Evolutionary conservation across 768 basidiomycete species (phyloP).

Genomic region (Psilocybe cubensis): DNA sequence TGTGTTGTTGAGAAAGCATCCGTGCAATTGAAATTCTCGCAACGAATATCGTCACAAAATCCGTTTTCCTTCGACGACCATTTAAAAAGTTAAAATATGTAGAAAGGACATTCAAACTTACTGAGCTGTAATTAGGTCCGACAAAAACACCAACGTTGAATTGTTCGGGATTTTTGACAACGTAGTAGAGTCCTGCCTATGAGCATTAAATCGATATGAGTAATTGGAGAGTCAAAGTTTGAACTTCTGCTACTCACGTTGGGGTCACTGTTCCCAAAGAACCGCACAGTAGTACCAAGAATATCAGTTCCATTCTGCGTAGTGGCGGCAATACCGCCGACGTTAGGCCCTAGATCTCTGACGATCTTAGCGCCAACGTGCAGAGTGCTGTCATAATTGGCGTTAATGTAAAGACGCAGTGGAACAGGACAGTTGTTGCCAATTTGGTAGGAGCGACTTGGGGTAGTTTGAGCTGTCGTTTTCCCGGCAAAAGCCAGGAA

Average conservation of each 20-base stretch:
- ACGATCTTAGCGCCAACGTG: constrained; percentile 11
- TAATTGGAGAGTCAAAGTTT: not conserved
- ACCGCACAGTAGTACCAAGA: constrained; percentile 19
- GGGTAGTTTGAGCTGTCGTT: too few species aligned
- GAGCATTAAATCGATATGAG: not conserved
- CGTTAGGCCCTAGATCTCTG: constrained; percentile 13
- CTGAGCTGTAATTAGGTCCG: not conserved
- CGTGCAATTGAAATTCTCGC: constrained; percentile 21
- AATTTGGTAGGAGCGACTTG: too few species aligned
- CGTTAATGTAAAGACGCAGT: constrained; percentile 25
- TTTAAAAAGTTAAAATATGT: not conserved
- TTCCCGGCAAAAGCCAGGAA: too few species aligned
- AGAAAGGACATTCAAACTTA: not conserved
- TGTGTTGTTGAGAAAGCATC: constrained; percentile 22
- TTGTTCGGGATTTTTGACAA: constrained; percentile 1
- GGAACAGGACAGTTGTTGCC: constrained; percentile 26
- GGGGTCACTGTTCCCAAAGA: constrained; percentile 15
- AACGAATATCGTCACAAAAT: constrained; percentile 21
- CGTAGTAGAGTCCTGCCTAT: not conserved
- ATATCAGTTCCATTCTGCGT: constrained; percentile 24
- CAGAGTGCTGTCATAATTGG: constrained; percentile 17
- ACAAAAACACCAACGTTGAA: constrained; percentile 2
- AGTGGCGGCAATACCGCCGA: constrained; percentile 26
- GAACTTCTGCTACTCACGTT: not conserved
- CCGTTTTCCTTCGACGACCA: constrained; percentile 7